phyloP scores from a whole-genome alignment of 1,284 basidiomycete species.

The Wolfiporia cocos region DNA sequence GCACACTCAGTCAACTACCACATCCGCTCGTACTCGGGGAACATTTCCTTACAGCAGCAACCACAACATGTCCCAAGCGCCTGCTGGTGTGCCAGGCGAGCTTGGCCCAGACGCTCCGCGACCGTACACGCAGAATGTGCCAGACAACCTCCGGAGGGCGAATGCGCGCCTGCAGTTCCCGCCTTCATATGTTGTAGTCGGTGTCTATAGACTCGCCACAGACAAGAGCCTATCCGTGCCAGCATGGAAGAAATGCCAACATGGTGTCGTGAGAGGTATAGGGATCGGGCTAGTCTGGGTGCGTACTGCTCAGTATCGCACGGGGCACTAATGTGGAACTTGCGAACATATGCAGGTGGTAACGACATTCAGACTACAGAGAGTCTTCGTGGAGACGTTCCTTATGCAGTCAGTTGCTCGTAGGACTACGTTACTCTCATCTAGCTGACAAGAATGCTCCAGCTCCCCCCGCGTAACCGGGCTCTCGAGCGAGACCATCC shows the following conservation, averaged over 20 bases:
- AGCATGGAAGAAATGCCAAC: slow-evolving; percentile 71
- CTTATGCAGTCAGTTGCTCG: slow-evolving; percentile 47
- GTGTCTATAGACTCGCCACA: slow-evolving; percentile 64
- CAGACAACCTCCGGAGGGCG: slow-evolving; percentile 41
- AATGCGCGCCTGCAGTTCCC: slow-evolving; percentile 59
- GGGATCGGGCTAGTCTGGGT: slow-evolving; percentile 67
- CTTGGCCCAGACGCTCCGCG: slow-evolving; percentile 11
- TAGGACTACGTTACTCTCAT: slow-evolving; percentile 5
- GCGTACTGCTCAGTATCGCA: slow-evolving; percentile 12
- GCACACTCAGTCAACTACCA: too few species aligned
- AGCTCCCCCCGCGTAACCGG: slow-evolving; percentile 64
- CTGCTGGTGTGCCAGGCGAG: slow-evolving; percentile 12
- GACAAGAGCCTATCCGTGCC: slow-evolving; percentile 60
- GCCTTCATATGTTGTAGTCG: slow-evolving; percentile 71
- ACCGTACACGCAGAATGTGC: slow-evolving; percentile 30
- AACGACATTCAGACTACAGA: slow-evolving; percentile 61
- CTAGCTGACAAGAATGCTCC: slow-evolving; percentile 1
- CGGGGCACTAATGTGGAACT: not conserved
- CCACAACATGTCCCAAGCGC: not conserved
- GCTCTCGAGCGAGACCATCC: slow-evolving; percentile 54
- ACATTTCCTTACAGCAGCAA: too few species aligned
- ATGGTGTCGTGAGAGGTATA: slow-evolving; percentile 57
- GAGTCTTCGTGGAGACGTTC: slow-evolving; percentile 54
- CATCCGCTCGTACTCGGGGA: too few species aligned
- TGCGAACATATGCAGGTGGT: slow-evolving; percentile 35